These are phyloP conservation scores for Coemansia sp. DNA, from an alignment of 371 early-diverging fungal genomes.

Conservation along the genomic window DNA sequence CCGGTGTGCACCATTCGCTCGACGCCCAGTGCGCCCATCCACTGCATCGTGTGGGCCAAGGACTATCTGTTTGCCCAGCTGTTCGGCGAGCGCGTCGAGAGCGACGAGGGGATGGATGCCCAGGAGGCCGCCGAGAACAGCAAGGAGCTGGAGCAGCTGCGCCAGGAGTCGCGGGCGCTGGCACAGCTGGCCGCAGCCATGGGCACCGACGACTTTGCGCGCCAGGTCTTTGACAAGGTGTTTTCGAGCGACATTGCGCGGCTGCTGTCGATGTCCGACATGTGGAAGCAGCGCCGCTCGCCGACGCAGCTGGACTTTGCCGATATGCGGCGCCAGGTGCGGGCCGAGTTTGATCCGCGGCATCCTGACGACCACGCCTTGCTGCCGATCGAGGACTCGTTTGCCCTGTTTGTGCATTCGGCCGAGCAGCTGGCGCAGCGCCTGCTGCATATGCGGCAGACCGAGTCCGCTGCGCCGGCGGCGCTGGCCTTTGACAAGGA, in stretches of 20 bases:
- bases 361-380: constrained; percentile 63
- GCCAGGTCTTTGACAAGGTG: constrained; percentile 82
- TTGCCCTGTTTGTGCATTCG: constrained; percentile 50
- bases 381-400: constrained; percentile 60
- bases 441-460: background rate
- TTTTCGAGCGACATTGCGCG: constrained; percentile 78
- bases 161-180: constrained; percentile 42
- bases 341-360: constrained; percentile 3
- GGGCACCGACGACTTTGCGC: constrained; percentile 61
- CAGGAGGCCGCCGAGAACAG: constrained; percentile 58
- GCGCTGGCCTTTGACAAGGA: constrained; percentile 88
- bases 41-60: constrained; percentile 99
- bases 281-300: constrained; percentile 79
- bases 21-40: constrained; percentile 95
- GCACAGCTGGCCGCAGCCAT: constrained; percentile 28
- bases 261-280: constrained; percentile 76
- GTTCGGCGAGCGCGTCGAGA: constrained; percentile 67
- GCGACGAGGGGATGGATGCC: constrained; percentile 58
- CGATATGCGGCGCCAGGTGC: constrained; percentile 27
- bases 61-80: constrained; percentile 84
- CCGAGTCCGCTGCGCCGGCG: background rate
- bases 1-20: constrained; percentile 99
- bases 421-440: constrained; percentile 19
- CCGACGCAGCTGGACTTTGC: constrained; percentile 71
- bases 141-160: constrained; percentile 33